Percentiles rank a stretch among this genome's conserved stretches.
Conservation (phyloP, 2,329 filamentous ascomycete genomes). For the Hypoxylon sp. region DNA sequence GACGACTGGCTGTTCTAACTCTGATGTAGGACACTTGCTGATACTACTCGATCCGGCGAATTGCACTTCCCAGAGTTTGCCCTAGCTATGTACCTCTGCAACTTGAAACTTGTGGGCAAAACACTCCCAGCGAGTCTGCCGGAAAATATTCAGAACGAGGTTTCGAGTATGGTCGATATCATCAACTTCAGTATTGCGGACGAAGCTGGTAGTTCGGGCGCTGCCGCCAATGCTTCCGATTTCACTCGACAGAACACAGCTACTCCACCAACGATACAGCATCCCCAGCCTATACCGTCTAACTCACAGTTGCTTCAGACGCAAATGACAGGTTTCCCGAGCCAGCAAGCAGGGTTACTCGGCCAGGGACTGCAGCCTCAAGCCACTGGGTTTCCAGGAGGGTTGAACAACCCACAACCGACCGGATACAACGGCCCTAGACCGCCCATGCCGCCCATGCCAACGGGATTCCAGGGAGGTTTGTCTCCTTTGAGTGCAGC, state of each 20-base stretch:
- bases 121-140: conserved; percentile 80
- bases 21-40: conserved; percentile 80
- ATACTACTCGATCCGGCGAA: conserved; percentile 96
- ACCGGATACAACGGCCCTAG: conserved; percentile 85
- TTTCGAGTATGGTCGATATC: conserved; percentile 99
- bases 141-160: conserved; percentile 92
- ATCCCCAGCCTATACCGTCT: conserved; percentile 80
- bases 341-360: conserved; percentile 67
- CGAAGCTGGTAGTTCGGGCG: conserved; percentile 68
- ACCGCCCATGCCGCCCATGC: conserved; percentile 87
- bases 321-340: conserved; percentile 77
- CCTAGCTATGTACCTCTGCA: conserved; percentile 98
- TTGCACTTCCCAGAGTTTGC: conserved; percentile 98
- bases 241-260: conserved; percentile 70
- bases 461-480: conserved; percentile 74
- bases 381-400: conserved; percentile 75
- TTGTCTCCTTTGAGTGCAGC: conserved; percentile 65
- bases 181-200: conserved; percentile 95
- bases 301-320: conserved; percentile 74
- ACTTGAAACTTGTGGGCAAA: conserved; percentile 90
- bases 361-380: conserved; percentile 74
- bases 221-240: conserved; percentile 75
- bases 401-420: conserved; percentile 76
- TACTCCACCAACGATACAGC: conserved; percentile 70
- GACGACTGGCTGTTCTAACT: conserved; percentile 45